Base-by-base conservation (phyloP, 352 stramenopile genomes). In the Pythium coloratum region DNA sequence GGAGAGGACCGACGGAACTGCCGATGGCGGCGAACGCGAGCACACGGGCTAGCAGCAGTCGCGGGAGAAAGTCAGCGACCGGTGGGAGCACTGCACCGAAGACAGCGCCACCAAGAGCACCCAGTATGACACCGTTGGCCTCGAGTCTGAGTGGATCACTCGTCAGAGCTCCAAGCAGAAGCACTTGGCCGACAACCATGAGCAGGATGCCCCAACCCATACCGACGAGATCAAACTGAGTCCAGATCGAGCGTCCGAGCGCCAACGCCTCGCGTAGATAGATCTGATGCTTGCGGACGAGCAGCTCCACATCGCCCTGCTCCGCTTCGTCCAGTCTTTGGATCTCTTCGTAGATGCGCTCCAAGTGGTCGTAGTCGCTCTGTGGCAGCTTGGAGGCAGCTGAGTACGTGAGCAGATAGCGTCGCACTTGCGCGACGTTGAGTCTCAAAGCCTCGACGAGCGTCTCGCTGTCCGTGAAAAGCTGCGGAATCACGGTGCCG, bases 401-500 rank as follows among this genome's bases (percentile, higher is more conserved):
- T 30, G 81, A 90, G 64, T 92, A 92, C 28, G 77, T 72, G 54
- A 86, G 73, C 9, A 94, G 71, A 64, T 95, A 94, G 18, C 82
- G 85, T 20, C 90, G 79, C 30, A 97, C 85, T 61, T 97, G 91
- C 16, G 84, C 75, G 16, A 91, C 83, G 38, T 97, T 97, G 55
- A 97, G 76, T 7, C 68, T 64, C 20, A 97, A 67, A 9, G 89
- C 91, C 3, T 81, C 72, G 44, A 90, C 88, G 34, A 96, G 58
- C 18, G 64, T 76, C 44, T 55, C 18, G 9, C 66, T 59, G 6
- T 73, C 53, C 38, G 92, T 91, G 59, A 98, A 90, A 24, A 99
- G 69, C 54, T 94, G 87, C n/a, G 95, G 93, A 54, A 98, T 95
- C 49, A 98, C 67, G 10, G 86, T 89, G 13, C 97, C 97, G 4